Percentiles rank a stretch among this genome's conserved stretches.
Evolutionary conservation across 495 filamentous ascomycete species (phyloP).

Genomic region (Aspergillus biplanus): DNA sequence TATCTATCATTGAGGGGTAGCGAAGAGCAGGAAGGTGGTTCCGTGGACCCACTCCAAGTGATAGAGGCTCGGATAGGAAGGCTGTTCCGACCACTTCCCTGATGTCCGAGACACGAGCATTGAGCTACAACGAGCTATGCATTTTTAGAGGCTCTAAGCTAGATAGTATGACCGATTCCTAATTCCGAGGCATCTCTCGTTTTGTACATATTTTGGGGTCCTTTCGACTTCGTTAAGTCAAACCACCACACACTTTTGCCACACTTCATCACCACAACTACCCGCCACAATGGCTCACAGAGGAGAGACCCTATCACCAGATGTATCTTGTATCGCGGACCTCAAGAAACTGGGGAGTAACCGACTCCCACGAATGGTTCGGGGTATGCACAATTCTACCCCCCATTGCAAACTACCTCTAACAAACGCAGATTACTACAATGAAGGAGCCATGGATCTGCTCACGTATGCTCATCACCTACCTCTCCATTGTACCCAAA

Average conservation of each 20-base stretch:
- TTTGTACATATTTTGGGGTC: neutral
- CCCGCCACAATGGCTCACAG: constrained; percentile 35
- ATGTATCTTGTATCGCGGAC: constrained; percentile 41
- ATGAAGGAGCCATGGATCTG: constrained; percentile 50
- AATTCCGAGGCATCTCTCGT: neutral
- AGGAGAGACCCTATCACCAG: constrained; percentile 34
- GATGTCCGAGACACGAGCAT: neutral
- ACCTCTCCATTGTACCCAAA: neutral
- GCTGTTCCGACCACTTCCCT: neutral
- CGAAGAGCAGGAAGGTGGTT: constrained; percentile 15
- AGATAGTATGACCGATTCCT: neutral
- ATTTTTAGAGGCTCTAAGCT: neutral
- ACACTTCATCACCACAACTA: neutral
- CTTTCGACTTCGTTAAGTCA: neutral
- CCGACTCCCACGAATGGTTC: constrained; percentile 31
- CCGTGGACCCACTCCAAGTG: constrained; percentile 6
- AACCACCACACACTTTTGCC: neutral
- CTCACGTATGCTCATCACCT: constrained; percentile 33
- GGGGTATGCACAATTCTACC: constrained; percentile 25
- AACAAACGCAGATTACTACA: constrained; percentile 49
- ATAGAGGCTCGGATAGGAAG: neutral
- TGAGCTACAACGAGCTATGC: neutral
- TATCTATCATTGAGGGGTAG: neutral
- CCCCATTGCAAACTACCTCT: neutral
- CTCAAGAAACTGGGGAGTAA: constrained; percentile 35